Percentiles rank a stretch among this genome's conserved stretches.
Conservation (phyloP, 768 basidiomycete genomes). For the Lactarius vividus region DNA sequence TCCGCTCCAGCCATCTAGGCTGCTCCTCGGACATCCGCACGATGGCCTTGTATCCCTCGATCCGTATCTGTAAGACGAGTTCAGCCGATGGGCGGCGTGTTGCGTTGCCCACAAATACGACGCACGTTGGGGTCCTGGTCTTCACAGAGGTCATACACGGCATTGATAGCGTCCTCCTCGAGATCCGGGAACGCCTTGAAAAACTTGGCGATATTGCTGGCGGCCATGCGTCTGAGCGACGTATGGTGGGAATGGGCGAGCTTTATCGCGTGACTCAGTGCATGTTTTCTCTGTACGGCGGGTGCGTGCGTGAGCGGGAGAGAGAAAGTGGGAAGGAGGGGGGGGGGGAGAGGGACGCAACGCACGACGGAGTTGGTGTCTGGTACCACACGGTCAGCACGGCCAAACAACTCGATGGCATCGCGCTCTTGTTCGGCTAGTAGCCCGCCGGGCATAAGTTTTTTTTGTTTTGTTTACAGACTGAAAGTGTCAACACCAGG, state of each 20-base stretch:
- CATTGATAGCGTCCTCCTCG: conserved; percentile 71
- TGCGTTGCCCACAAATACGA: not conserved
- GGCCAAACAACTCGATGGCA: conserved; percentile 41
- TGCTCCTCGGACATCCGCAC: conserved; percentile 48
- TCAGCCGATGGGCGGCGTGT: not conserved
- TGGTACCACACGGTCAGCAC: conserved; percentile 42
- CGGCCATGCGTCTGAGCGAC: conserved; percentile 54
- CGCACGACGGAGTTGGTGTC: conserved; percentile 42
- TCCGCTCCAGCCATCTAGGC: conserved; percentile 61
- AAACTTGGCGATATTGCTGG: conserved; percentile 52
- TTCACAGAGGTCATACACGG: conserved; percentile 78
- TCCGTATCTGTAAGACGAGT: conserved; percentile 55
- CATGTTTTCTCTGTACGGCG: too few species aligned
- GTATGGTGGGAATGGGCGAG: conserved; percentile 49
- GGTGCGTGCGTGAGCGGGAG: not conserved
- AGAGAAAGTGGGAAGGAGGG: conserved; percentile 4
- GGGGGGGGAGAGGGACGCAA: too few species aligned
- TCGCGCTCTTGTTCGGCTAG: conserved; percentile 41
- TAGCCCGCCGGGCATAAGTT: conserved; percentile 4
- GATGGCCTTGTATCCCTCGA: conserved; percentile 64
- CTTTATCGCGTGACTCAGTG: too few species aligned
- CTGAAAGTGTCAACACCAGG: not conserved
- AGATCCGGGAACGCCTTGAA: conserved; percentile 67
- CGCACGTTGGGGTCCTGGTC: conserved; percentile 55
- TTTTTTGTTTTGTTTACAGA: not conserved